These are phyloP conservation scores for Populus hybrid DNA, from an alignment of 441 rosid species.

Conservation along the genomic window DNA sequence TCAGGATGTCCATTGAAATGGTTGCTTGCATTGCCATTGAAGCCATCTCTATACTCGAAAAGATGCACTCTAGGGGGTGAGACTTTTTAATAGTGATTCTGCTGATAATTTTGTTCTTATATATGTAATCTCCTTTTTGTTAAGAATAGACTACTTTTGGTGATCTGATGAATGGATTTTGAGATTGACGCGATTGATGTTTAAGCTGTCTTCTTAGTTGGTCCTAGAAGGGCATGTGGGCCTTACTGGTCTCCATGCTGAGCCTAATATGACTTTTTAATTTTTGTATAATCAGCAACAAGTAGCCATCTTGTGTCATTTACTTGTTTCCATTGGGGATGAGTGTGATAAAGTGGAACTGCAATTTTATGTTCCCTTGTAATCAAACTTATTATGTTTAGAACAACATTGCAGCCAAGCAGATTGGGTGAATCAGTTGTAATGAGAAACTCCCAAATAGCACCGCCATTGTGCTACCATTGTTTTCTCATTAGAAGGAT, in stretches of 20 bases:
- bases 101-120: slow-evolving; percentile 12
- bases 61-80: slow-evolving; percentile 88
- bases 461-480: background rate
- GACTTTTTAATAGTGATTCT: slow-evolving; percentile 15
- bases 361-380: background rate
- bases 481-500: background rate
- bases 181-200: background rate
- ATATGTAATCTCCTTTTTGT: background rate
- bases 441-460: background rate
- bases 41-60: slow-evolving; percentile 87
- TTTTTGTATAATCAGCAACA: background rate
- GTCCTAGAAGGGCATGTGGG: background rate
- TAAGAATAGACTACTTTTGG: background rate
- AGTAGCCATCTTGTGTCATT: background rate
- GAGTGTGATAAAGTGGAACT: background rate
- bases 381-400: background rate
- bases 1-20: slow-evolving; percentile 94
- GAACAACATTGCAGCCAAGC: background rate
- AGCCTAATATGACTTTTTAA: background rate
- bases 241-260: background rate
- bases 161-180: background rate
- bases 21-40: slow-evolving; percentile 98
- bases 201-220: background rate
- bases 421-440: background rate
- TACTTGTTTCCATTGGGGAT: background rate